These are phyloP conservation scores for Cladophialophora carrionii DNA, from an alignment of 2,329 filamentous ascomycete genomes.

Conservation along the genomic window DNA sequence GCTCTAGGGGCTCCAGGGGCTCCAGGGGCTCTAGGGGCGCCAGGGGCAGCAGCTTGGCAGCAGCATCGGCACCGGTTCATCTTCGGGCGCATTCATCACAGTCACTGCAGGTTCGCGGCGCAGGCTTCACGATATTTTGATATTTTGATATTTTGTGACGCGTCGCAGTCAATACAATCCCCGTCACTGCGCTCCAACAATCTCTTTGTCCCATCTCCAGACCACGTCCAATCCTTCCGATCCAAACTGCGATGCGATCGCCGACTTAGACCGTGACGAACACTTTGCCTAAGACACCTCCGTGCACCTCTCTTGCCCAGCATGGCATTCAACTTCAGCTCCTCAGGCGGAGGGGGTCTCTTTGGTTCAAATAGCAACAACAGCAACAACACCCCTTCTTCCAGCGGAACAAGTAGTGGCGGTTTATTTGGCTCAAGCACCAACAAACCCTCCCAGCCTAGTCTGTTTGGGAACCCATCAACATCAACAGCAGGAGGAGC, in stretches of 20 bases:
- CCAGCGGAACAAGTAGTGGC: neutral
- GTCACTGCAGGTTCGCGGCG: neutral
- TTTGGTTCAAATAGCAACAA: slow-evolving; percentile 27
- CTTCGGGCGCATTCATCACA: neutral
- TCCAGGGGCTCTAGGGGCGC: too few species aligned
- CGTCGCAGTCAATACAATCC: slow-evolving; percentile 41
- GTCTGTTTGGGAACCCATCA: slow-evolving; percentile 33
- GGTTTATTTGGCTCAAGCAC: neutral
- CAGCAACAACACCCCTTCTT: neutral
- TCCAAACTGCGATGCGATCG: slow-evolving; percentile 21
- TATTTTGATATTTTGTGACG: slow-evolving; percentile 12
- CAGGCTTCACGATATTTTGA: slow-evolving; percentile 21
- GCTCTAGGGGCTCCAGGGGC: too few species aligned
- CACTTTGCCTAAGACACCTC: neutral
- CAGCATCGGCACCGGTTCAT: neutral
- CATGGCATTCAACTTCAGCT: slow-evolving; percentile 31
- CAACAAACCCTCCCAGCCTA: slow-evolving; percentile 2
- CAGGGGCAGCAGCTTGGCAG: neutral
- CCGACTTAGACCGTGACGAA: slow-evolving; percentile 12
- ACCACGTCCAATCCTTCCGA: neutral
- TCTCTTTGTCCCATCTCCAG: neutral
- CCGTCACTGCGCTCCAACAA: slow-evolving; percentile 3
- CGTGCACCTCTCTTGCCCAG: slow-evolving; percentile 38
- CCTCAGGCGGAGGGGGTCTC: slow-evolving; percentile 26
- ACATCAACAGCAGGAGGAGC: slow-evolving; percentile 21